Evolutionary conservation across 495 filamentous ascomycete species (phyloP).

Genomic region (Hypoxylon trugodes): DNA sequence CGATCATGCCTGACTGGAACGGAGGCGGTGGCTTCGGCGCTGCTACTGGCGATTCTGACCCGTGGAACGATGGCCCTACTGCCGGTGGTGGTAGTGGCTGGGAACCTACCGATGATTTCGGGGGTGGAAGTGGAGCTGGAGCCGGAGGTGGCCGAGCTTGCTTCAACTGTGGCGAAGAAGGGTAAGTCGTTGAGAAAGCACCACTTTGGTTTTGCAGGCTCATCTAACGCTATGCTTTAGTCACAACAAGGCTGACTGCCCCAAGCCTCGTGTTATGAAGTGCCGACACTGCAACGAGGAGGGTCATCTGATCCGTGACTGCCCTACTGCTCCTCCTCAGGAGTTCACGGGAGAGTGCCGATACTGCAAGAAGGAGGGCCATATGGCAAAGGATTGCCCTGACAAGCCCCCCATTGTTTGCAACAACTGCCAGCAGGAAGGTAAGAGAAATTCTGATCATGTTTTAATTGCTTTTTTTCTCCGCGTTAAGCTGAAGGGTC

Average conservation of each 20-base stretch:
- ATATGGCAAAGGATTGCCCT: constrained; percentile 73
- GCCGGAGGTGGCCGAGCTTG: constrained; percentile 65
- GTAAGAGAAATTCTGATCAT: no score
- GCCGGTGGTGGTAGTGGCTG: neutral
- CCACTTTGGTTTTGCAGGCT: neutral
- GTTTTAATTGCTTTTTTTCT: no score
- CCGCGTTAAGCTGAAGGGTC: no score
- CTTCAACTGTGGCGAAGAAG: constrained; percentile 81
- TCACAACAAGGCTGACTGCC: constrained; percentile 62
- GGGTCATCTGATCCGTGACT: constrained; percentile 73
- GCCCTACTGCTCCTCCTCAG: constrained; percentile 59
- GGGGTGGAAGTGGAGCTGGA: constrained; percentile 68
- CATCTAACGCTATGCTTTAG: constrained; percentile 44
- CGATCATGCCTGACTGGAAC: constrained; percentile 14
- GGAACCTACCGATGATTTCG: neutral
- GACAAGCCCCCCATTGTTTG: constrained; percentile 69
- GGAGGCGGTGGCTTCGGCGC: neutral
- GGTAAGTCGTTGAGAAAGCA: constrained; percentile 62
- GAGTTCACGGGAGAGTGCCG: constrained; percentile 71
- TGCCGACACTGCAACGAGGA: constrained; percentile 56
- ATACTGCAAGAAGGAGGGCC: constrained; percentile 75
- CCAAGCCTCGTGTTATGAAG: constrained; percentile 47
- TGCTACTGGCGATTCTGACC: neutral
- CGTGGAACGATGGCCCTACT: neutral
- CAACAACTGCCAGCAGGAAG: constrained; percentile 78